Conservation (phyloP, 148 eudicot species). For the Fagopyrum esculentum region DNA sequence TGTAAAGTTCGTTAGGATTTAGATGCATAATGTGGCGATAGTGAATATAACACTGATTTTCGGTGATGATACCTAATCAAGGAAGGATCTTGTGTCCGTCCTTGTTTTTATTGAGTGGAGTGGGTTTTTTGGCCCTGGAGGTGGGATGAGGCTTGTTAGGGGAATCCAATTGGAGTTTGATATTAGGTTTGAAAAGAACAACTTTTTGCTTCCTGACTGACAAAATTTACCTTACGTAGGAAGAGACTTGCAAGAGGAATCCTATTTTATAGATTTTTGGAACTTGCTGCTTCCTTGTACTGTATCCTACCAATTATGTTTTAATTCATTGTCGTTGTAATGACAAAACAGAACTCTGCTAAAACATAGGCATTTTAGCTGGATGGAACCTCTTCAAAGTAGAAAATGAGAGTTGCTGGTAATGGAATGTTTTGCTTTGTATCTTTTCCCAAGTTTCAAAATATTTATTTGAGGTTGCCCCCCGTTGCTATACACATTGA, state of each 20-base stretch:
- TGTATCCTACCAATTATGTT: background rate
- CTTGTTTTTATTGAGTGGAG: background rate
- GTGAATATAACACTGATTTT: background rate
- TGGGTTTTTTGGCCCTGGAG: background rate
- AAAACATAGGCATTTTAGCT: background rate
- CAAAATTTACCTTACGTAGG: background rate
- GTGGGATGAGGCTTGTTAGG: background rate
- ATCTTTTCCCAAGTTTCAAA: background rate
- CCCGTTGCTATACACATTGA: background rate
- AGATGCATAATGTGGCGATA: background rate
- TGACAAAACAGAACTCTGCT: background rate
- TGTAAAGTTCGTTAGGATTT: background rate
- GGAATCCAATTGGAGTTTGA: background rate
- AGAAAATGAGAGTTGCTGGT: background rate
- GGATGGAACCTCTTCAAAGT: background rate
- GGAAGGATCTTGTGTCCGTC: background rate
- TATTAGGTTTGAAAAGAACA: background rate
- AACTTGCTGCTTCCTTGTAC: background rate
- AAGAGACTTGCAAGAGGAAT: too few relatives aligned
- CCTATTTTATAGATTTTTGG: background rate
- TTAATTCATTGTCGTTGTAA: background rate
- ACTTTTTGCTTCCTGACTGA: background rate
- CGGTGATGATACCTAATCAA: background rate
- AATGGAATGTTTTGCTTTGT: background rate
- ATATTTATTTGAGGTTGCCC: background rate